Conservation (phyloP, 176 grass and related monocot species). For the Carex cristatella region DNA sequence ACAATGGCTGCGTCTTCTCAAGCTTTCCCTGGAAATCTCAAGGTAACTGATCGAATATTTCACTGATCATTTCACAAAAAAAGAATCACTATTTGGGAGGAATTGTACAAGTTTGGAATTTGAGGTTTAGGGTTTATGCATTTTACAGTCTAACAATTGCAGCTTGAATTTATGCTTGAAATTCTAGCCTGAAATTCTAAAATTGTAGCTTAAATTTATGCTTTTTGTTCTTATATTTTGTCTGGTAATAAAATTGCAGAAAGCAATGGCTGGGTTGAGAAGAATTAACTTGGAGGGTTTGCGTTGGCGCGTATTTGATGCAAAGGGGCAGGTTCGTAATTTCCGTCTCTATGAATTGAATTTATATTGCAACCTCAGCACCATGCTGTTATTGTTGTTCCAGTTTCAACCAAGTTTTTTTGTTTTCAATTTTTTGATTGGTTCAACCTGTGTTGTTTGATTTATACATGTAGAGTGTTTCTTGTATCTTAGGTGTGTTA, state of each 20-base stretch:
- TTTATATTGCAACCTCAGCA: neutral
- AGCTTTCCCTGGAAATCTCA: slow-evolving; percentile 53
- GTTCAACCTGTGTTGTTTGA: neutral
- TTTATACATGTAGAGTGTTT: no score
- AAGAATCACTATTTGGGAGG: neutral
- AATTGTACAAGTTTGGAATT: neutral
- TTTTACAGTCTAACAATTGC: neutral
- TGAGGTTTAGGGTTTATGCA: neutral
- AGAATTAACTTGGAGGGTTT: slow-evolving; percentile 88
- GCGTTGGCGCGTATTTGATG: slow-evolving; percentile 93
- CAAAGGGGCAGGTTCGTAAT: slow-evolving; percentile 70
- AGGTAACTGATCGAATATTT: slow-evolving; percentile 14
- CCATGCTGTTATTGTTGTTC: neutral
- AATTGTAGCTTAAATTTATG: no score
- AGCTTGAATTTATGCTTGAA: neutral
- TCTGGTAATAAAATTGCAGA: slow-evolving; percentile 29
- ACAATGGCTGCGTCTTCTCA: slow-evolving; percentile 38
- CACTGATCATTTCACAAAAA: neutral
- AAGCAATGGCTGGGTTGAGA: slow-evolving; percentile 90
- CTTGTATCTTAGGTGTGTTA: neutral
- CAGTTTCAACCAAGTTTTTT: neutral
- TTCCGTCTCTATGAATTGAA: neutral
- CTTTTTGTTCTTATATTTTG: neutral
- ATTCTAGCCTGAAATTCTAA: no score
- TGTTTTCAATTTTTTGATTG: neutral